Percentiles rank a stretch among this genome's conserved stretches.
Conservation (phyloP, 768 basidiomycete species). For the Gautieria morchelliformis region DNA sequence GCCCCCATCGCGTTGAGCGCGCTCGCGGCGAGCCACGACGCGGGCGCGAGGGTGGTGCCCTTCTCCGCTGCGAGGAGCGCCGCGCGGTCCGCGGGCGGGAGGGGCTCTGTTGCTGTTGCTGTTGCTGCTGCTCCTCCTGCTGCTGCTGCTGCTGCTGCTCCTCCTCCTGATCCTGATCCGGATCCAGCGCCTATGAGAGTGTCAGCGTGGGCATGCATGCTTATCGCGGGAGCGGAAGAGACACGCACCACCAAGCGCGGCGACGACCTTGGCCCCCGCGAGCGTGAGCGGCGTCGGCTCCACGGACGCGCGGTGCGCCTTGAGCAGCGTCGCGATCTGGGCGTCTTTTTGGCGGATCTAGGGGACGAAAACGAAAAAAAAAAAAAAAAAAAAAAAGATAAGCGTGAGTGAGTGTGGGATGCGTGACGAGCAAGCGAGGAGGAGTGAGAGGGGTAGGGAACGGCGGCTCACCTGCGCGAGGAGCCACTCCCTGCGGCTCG, state of each 20-base stretch:
- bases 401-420: background rate
- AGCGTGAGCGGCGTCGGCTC: background rate
- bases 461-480: conserved; percentile 35
- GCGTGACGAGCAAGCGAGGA: too few relatives aligned
- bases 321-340: conserved; percentile 78
- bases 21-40: background rate
- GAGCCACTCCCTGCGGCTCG: conserved; percentile 77
- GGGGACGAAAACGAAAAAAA: background rate
- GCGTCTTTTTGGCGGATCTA: conserved; percentile 79
- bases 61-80: conserved; percentile 1
- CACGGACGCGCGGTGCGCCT: conserved; percentile 17
- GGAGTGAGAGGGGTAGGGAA: too few relatives aligned
- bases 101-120: too few relatives aligned
- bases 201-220: too few relatives aligned
- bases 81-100: background rate
- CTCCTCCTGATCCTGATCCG: too few relatives aligned
- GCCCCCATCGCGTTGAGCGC: background rate
- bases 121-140: too few relatives aligned
- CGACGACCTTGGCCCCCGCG: background rate
- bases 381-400: too few relatives aligned
- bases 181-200: too few relatives aligned
- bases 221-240: too few relatives aligned
- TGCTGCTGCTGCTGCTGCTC: too few relatives aligned
- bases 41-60: background rate
- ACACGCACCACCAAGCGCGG: background rate